Conservation (phyloP, 805 yeast species). For the Candida easanensis region DNA sequence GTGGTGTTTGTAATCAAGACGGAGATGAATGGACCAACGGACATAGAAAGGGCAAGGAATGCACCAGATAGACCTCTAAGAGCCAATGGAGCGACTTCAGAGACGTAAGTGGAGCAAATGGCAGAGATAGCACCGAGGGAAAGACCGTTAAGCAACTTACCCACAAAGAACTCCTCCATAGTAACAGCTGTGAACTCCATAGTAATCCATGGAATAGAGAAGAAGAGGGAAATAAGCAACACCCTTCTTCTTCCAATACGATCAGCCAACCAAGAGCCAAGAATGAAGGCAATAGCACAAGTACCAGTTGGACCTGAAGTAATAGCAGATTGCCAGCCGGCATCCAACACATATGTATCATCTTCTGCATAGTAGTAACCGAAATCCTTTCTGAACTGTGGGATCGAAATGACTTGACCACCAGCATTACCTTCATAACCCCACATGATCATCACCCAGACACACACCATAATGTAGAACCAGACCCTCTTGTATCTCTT, state of each 20-base stretch:
- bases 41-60: conserved; percentile 34
- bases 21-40: conserved; percentile 34
- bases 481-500: conserved; percentile 37
- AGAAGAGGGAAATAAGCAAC: conserved; percentile 27
- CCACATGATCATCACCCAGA: conserved; percentile 38
- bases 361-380: conserved; percentile 26
- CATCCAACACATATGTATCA: conserved; percentile 31
- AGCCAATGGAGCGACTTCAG: conserved; percentile 39
- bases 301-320: conserved; percentile 29
- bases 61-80: conserved; percentile 37
- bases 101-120: conserved; percentile 35
- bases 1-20: conserved; percentile 29
- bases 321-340: conserved; percentile 42
- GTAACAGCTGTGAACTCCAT: conserved; percentile 37
- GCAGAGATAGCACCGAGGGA: conserved; percentile 38
- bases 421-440: conserved; percentile 40
- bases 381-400: conserved; percentile 33
- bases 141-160: conserved; percentile 38
- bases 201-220: conserved; percentile 33
- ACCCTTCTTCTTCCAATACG: conserved; percentile 34
- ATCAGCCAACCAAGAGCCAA: conserved; percentile 27
- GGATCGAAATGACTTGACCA: conserved; percentile 36
- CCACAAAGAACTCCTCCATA: conserved; percentile 35
- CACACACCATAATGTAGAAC: conserved; percentile 36
- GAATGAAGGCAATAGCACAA: conserved; percentile 27